Percentiles rank a stretch among this genome's conserved stretches.
Evolutionary conservation across 768 basidiomycete species (phyloP).

Genomic region (Mycena venus): DNA sequence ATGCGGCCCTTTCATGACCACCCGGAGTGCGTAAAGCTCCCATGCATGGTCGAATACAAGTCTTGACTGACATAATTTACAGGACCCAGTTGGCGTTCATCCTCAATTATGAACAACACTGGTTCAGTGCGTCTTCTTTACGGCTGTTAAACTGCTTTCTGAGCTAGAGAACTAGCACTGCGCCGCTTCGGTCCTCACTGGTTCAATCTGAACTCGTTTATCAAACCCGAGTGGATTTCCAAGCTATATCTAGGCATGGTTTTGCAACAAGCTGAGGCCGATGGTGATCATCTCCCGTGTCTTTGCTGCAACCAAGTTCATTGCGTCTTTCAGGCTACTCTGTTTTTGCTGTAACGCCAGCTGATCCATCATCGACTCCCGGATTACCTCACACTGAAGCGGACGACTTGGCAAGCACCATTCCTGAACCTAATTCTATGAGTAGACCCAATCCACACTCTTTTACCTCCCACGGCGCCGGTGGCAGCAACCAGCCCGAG

Average conservation of each 20-base stretch:
- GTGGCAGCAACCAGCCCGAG: conserved; percentile 5
- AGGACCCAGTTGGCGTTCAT: conserved; percentile 91
- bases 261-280: conserved; percentile 86
- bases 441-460: conserved; percentile 18
- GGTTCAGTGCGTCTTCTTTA: conserved; percentile 84
- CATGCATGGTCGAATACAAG: background rate
- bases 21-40: conserved; percentile 72
- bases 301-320: background rate
- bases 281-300: conserved; percentile 64
- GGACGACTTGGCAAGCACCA: conserved; percentile 76
- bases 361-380: conserved; percentile 65
- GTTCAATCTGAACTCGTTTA: conserved; percentile 90
- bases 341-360: conserved; percentile 80
- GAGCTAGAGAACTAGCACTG: conserved; percentile 46
- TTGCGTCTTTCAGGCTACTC: conserved; percentile 72
- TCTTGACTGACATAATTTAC: background rate
- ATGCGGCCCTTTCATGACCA: conserved; percentile 82
- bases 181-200: conserved; percentile 68
- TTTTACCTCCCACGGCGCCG: conserved; percentile 15
- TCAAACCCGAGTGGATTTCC: conserved; percentile 84
- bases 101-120: conserved; percentile 88
- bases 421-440: conserved; percentile 66
- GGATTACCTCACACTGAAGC: conserved; percentile 76
- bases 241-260: conserved; percentile 87
- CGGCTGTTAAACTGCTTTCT: background rate